Conservation (phyloP, 371 early-diverging fungal species). For the Mortierella sp. region DNA sequence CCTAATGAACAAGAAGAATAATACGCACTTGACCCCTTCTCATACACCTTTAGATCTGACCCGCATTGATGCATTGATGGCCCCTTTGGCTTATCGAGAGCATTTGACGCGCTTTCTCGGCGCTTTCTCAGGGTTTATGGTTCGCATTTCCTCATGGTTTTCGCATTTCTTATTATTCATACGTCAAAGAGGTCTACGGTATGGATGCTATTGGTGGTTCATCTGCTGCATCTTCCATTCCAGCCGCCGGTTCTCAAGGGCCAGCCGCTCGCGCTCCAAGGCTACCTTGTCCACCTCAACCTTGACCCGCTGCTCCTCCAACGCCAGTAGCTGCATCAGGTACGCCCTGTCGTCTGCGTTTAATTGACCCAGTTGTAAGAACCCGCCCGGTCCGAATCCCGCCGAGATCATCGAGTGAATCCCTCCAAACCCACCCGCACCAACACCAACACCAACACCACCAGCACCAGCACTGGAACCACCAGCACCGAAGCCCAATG, state of each 20-base stretch:
- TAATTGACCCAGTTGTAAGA: constrained; percentile 28
- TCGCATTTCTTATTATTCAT: too few species aligned
- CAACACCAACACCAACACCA: background rate
- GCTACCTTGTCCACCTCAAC: constrained; percentile 48
- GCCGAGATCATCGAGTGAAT: constrained; percentile 9
- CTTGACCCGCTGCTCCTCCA: constrained; percentile 40
- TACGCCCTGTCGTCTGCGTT: constrained; percentile 32
- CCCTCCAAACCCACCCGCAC: background rate
- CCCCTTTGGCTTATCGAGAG: too few species aligned
- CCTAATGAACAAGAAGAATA: too few species aligned
- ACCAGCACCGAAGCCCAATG: background rate
- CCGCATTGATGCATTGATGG: too few species aligned
- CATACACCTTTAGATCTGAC: too few species aligned
- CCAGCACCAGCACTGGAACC: background rate
- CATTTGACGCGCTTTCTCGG: too few species aligned
- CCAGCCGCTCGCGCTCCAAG: constrained; percentile 42
- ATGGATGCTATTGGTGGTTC: constrained; percentile 3
- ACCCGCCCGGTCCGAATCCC: background rate
- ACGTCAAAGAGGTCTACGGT: too few species aligned
- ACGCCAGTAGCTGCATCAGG: constrained; percentile 25
- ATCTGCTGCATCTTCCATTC: constrained; percentile 41
- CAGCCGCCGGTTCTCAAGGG: constrained; percentile 32
- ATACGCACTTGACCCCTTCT: too few species aligned
- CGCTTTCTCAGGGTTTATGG: too few species aligned
- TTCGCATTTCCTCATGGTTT: too few species aligned